Conservation (phyloP, 805 yeast species). For the Helenozyma baotianmanensis region DNA sequence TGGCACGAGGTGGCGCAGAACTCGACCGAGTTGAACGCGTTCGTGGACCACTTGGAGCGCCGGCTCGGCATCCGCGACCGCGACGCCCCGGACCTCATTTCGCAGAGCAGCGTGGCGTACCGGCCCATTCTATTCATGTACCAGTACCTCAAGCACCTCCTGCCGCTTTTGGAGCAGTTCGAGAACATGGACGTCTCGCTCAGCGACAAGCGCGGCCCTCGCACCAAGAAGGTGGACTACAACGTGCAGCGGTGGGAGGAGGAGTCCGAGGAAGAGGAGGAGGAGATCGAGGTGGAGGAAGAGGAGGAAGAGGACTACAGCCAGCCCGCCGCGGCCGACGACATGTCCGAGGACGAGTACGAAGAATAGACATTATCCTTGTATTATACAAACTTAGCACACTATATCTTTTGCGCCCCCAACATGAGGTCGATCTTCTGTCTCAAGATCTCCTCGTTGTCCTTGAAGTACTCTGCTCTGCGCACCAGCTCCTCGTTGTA, state of each 20-base stretch:
- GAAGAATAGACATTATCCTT: slow-evolving; percentile 1
- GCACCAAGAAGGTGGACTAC: slow-evolving; percentile 14
- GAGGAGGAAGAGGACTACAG: slow-evolving; percentile 12
- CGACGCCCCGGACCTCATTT: slow-evolving; percentile 5
- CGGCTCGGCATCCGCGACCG: slow-evolving; percentile 17
- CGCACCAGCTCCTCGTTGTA: slow-evolving; percentile 86
- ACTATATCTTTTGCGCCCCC: slow-evolving; percentile 36
- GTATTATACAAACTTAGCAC: not conserved
- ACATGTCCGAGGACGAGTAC: slow-evolving; percentile 9
- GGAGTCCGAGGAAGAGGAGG: slow-evolving; percentile 7
- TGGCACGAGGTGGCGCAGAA: slow-evolving; percentile 38
- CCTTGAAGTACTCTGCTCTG: slow-evolving; percentile 72
- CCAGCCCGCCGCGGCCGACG: too few species aligned
- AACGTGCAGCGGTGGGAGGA: slow-evolving; percentile 4
- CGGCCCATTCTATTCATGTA: slow-evolving; percentile 25
- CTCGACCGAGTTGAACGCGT: slow-evolving; percentile 22
- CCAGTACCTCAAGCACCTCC: slow-evolving; percentile 24
- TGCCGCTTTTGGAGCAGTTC: slow-evolving; percentile 22
- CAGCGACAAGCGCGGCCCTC: slow-evolving; percentile 5
- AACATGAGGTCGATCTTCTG: slow-evolving; percentile 77
- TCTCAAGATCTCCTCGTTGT: slow-evolving; percentile 58
- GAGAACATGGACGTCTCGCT: slow-evolving; percentile 7
- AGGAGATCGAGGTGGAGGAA: slow-evolving; percentile 9
- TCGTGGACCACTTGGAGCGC: slow-evolving; percentile 20
- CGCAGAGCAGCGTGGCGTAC: slow-evolving; percentile 19